Evolutionary conservation across 176 grass and related monocot genomes (phyloP).

Genomic region (Chrysopogon serrulatus): DNA sequence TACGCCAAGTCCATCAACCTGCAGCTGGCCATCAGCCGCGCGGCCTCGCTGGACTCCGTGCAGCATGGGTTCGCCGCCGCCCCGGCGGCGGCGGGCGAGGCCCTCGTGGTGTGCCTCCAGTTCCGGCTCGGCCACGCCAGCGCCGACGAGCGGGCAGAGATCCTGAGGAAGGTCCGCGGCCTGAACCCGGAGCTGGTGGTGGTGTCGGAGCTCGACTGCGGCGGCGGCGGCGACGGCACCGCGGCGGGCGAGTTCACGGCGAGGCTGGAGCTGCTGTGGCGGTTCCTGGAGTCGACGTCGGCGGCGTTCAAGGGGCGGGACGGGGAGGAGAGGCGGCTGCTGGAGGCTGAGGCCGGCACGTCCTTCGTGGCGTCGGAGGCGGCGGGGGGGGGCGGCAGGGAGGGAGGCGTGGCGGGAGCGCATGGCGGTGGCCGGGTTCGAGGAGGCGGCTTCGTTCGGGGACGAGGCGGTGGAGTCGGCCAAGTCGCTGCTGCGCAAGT

Average conservation of each 20-base stretch:
- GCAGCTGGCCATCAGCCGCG: constrained; percentile 51
- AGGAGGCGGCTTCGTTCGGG: constrained; percentile 59
- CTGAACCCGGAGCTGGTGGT: constrained; percentile 74
- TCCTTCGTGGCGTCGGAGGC: neutral
- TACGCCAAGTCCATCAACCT: constrained; percentile 87
- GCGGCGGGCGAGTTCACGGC: constrained; percentile 43
- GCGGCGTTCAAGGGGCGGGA: constrained; percentile 87
- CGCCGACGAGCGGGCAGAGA: constrained; percentile 33
- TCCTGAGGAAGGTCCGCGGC: constrained; percentile 43
- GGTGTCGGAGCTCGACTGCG: constrained; percentile 73
- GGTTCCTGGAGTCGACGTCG: constrained; percentile 81
- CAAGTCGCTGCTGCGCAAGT: constrained; percentile 77
- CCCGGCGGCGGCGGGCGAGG: constrained; percentile 11
- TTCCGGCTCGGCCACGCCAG: constrained; percentile 52
- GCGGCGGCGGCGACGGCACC: constrained; percentile 22
- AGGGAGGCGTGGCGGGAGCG: constrained; percentile 65
- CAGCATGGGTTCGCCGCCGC: neutral
- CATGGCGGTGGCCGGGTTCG: constrained; percentile 64
- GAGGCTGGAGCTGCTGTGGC: constrained; percentile 67
- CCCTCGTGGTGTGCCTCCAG: constrained; percentile 73
- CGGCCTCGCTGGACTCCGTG: constrained; percentile 6
- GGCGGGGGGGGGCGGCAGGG: constrained; percentile 25
- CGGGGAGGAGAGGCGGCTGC: constrained; percentile 48
- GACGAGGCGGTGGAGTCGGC: constrained; percentile 66
- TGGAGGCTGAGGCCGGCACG: constrained; percentile 73